Evolutionary conservation across 2,329 filamentous ascomycete genomes (phyloP).

Genomic region (Aspergillus jensenii): DNA sequence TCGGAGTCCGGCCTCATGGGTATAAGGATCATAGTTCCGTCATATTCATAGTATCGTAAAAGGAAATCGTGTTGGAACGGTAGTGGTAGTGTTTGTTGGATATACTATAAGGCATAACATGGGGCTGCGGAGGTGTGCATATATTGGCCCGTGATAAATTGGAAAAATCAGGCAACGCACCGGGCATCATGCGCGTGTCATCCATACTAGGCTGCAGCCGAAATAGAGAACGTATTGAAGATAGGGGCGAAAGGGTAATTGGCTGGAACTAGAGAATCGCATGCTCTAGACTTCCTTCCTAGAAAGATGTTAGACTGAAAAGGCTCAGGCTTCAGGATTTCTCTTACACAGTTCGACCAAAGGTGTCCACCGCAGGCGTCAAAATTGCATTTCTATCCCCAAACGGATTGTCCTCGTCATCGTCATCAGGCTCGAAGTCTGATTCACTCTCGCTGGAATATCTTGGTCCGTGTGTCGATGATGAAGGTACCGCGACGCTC

Average conservation of each 20-base stretch:
- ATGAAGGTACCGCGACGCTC: constrained; percentile 46
- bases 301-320: constrained; percentile 13
- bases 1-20: neutral
- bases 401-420: constrained; percentile 86
- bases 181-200: neutral
- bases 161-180: neutral
- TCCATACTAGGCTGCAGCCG: neutral
- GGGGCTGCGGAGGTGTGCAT: neutral
- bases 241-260: neutral
- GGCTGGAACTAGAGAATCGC: neutral
- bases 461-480: constrained; percentile 24
- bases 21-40: neutral
- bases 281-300: constrained; percentile 30
- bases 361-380: constrained; percentile 32
- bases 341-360: constrained; percentile 28
- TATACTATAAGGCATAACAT: neutral
- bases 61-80: neutral
- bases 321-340: neutral
- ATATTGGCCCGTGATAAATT: neutral
- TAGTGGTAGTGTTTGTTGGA: neutral
- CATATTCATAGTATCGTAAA: neutral
- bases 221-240: neutral
- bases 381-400: constrained; percentile 70
- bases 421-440: constrained; percentile 57
- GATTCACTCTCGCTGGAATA: constrained; percentile 58